A percentile compares a stretch with the other conserved stretches of the same genome.
phyloP scores from a whole-genome alignment of 2,329 filamentous ascomycete species.

The Trichothecium roseum region DNA sequence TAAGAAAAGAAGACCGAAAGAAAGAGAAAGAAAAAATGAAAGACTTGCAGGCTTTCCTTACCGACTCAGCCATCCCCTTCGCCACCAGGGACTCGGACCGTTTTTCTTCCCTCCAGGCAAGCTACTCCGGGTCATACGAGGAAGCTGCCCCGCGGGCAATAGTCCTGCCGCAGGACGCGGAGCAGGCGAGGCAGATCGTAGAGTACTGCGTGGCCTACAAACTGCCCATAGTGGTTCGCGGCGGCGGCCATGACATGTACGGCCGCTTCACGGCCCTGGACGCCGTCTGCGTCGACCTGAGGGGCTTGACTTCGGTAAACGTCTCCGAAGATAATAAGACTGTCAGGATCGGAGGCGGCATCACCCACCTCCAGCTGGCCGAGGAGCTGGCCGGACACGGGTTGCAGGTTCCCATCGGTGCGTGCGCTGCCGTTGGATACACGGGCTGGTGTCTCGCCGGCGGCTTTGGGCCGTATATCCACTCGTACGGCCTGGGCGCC shows the following conservation, averaged over 20 bases:
- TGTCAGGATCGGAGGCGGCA: constrained; percentile 8
- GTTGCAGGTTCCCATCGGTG: constrained; percentile 5
- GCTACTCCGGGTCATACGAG: no score
- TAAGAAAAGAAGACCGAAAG: no score
- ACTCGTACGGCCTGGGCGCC: constrained; percentile 18
- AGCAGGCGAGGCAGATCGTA: no score
- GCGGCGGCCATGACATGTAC: constrained; percentile 8
- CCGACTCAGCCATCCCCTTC: no score
- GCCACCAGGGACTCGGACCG: no score
- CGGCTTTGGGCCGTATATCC: constrained; percentile 20
- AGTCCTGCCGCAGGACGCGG: no score
- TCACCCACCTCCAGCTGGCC: constrained; percentile 5
- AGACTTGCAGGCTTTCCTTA: no score
- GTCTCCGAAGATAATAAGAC: constrained; percentile 8
- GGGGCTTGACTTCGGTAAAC: constrained; percentile 4
- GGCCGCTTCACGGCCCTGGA: constrained; percentile 4
- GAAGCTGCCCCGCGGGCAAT: no score
- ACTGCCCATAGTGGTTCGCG: no score
- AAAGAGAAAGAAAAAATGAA: no score
- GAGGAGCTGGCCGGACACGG: constrained; percentile 4
- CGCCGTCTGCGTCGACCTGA: constrained; percentile 8
- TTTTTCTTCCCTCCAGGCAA: no score
- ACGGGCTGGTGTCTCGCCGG: constrained; percentile 23
- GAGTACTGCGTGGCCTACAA: no score
- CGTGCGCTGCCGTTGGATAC: constrained; percentile 15